These are phyloP conservation scores for Miamiensis avidus DNA, from an alignment of 169 alveolate genomes.

Conservation along the genomic window DNA sequence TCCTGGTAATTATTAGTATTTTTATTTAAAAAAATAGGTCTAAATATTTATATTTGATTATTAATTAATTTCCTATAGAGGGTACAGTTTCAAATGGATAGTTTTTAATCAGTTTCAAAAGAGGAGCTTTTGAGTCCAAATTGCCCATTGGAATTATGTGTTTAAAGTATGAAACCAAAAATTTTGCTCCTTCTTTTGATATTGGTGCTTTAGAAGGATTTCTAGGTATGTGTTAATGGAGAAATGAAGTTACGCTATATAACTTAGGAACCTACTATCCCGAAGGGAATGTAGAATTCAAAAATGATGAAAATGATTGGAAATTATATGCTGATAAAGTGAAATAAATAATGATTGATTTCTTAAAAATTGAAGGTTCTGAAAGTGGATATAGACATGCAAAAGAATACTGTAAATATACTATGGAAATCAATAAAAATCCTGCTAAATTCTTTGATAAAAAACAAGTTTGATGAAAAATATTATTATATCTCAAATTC, in stretches of 20 bases:
- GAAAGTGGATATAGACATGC: constrained; percentile 39
- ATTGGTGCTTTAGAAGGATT: constrained; percentile 9
- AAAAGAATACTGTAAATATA: too few relatives aligned
- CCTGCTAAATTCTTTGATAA: too few relatives aligned
- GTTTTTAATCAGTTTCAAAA: constrained; percentile 61
- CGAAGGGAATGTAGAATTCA: constrained; percentile 1
- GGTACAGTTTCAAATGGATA: constrained; percentile 73
- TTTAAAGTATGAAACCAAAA: constrained; percentile 20
- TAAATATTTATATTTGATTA: too few relatives aligned
- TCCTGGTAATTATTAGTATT: too few relatives aligned
- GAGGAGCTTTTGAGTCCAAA: constrained; percentile 61
- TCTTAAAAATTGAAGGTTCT: constrained; percentile 12
- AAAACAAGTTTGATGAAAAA: too few relatives aligned
- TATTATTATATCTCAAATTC: too few relatives aligned
- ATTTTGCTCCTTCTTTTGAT: constrained; percentile 28
- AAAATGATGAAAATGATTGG: constrained; percentile 43
- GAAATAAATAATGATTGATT: constrained; percentile 31
- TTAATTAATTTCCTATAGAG: too few relatives aligned
- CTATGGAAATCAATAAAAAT: too few relatives aligned
- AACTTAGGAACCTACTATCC: constrained; percentile 38
- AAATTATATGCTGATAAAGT: constrained; percentile 36
- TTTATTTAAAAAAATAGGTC: too few relatives aligned
- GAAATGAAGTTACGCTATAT: constrained; percentile 23
- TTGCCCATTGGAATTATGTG: constrained; percentile 32
- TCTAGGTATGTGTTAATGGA: constrained; percentile 16